These are phyloP conservation scores for Lachnellula suecica DNA, from an alignment of 2,329 filamentous ascomycete genomes.

Conservation along the genomic window DNA sequence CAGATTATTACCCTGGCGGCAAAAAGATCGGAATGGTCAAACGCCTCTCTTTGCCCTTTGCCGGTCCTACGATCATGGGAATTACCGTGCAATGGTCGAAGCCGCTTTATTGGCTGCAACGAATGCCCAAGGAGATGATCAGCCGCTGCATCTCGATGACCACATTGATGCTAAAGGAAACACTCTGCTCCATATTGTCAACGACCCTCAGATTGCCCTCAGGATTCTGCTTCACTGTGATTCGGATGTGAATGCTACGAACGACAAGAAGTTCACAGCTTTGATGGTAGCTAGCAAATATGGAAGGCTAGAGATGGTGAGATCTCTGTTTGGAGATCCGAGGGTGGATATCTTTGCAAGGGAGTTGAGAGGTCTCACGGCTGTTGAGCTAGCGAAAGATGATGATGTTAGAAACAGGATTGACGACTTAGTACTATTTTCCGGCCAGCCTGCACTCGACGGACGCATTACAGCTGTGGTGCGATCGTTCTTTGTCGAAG, in stretches of 20 bases:
- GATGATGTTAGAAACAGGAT: slow-evolving; percentile 96
- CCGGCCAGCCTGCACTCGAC: slow-evolving; percentile 68
- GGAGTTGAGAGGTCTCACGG: slow-evolving; percentile 85
- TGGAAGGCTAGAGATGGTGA: slow-evolving; percentile 88
- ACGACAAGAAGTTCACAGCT: slow-evolving; percentile 92
- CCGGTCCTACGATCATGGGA: slow-evolving; percentile 88
- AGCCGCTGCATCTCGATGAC: slow-evolving; percentile 85
- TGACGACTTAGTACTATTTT: slow-evolving; percentile 87
- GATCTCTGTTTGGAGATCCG: slow-evolving; percentile 81
- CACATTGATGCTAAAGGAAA: slow-evolving; percentile 93
- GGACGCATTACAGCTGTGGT: slow-evolving; percentile 90
- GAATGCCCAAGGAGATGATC: slow-evolving; percentile 70
- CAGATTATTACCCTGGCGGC: slow-evolving; percentile 77
- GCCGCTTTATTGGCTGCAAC: slow-evolving; percentile 75
- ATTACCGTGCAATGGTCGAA: slow-evolving; percentile 86
- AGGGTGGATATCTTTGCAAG: slow-evolving; percentile 82
- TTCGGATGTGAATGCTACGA: slow-evolving; percentile 92
- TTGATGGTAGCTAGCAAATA: slow-evolving; percentile 99
- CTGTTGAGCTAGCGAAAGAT: slow-evolving; percentile 95
- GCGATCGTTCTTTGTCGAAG: slow-evolving; percentile 94
- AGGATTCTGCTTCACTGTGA: slow-evolving; percentile 82
- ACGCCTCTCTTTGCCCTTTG: slow-evolving; percentile 96
- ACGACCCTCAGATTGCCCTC: slow-evolving; percentile 74
- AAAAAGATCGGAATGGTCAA: slow-evolving; percentile 94
- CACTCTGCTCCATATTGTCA: slow-evolving; percentile 92